Conservation (phyloP, 176 grass and related monocot genomes). For the Cenchrus americanus region DNA sequence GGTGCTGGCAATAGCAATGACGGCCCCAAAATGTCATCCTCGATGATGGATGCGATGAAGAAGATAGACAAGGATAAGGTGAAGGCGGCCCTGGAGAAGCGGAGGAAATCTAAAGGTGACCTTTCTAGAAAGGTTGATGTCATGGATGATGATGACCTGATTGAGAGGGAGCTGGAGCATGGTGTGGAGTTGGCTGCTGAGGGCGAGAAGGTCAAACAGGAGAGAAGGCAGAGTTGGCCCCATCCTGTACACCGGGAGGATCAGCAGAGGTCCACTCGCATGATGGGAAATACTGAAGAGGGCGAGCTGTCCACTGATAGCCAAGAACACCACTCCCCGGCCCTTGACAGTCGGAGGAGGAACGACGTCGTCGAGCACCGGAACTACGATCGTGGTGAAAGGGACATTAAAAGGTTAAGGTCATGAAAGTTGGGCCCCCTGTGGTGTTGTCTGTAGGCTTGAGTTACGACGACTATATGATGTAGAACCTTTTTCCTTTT, state of each 20-base stretch:
- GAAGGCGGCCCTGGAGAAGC: conserved; percentile 72
- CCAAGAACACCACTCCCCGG: conserved; percentile 42
- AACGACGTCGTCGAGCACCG: conserved; percentile 45
- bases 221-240: conserved; percentile 49
- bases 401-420: conserved; percentile 55
- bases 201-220: conserved; percentile 59
- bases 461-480: background rate
- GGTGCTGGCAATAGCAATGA: conserved; percentile 14
- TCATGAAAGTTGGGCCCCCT: conserved; percentile 5
- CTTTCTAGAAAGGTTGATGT: conserved; percentile 61
- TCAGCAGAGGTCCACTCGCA: conserved; percentile 14
- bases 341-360: conserved; percentile 45
- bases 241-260: conserved; percentile 40
- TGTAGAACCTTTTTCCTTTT: conserved; percentile 12
- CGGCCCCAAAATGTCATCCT: conserved; percentile 45
- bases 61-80: conserved; percentile 78
- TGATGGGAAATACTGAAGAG: conserved; percentile 47
- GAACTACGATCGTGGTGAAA: conserved; percentile 37
- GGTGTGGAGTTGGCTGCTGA: conserved; percentile 74
- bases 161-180: conserved; percentile 86
- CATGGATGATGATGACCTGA: conserved; percentile 70
- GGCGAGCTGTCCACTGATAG: conserved; percentile 71
- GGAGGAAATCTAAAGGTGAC: conserved; percentile 57
- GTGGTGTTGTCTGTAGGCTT: background rate
- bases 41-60: conserved; percentile 60